Conservation (phyloP, 2,329 filamentous ascomycete genomes). For the Trichoderma asperellum region DNA sequence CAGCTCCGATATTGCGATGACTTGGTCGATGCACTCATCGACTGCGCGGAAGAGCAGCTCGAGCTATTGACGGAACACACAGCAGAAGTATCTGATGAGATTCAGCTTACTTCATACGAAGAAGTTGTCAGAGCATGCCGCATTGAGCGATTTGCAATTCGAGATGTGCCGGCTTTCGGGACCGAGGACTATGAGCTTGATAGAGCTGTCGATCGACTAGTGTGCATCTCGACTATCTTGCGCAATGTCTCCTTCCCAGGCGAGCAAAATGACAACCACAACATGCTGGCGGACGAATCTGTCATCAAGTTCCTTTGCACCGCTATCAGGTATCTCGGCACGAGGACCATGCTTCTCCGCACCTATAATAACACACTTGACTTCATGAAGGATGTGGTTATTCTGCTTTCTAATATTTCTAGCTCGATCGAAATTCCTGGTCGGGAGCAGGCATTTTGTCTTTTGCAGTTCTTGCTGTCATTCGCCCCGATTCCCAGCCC, state of each 20-base stretch:
- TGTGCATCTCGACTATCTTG: slow-evolving; percentile 89
- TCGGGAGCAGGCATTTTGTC: slow-evolving; percentile 82
- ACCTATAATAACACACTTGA: slow-evolving; percentile 85
- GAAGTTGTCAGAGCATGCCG: slow-evolving; percentile 81
- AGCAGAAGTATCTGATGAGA: slow-evolving; percentile 82
- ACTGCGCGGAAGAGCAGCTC: slow-evolving; percentile 88
- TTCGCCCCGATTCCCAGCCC: slow-evolving; percentile 84
- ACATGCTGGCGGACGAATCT: slow-evolving; percentile 70
- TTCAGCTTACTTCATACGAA: slow-evolving; percentile 83
- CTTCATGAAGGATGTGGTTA: slow-evolving; percentile 94
- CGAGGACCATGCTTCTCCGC: slow-evolving; percentile 82
- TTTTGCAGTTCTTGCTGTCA: slow-evolving; percentile 86
- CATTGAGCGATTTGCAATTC: slow-evolving; percentile 71
- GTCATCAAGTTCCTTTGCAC: slow-evolving; percentile 84
- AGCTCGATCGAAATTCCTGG: slow-evolving; percentile 79
- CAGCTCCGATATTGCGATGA: slow-evolving; percentile 80
- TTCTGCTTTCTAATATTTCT: slow-evolving; percentile 86
- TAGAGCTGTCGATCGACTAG: slow-evolving; percentile 80
- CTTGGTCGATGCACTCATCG: slow-evolving; percentile 81
- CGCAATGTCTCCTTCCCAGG: slow-evolving; percentile 88
- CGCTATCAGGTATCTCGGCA: slow-evolving; percentile 84
- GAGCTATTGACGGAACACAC: slow-evolving; percentile 84
- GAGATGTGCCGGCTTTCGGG: slow-evolving; percentile 74
- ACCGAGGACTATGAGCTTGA: slow-evolving; percentile 80
- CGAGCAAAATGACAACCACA: slow-evolving; percentile 66